Conservation (phyloP, 2,329 filamentous ascomycete species). For the Ophiostoma novo-ulmi region DNA sequence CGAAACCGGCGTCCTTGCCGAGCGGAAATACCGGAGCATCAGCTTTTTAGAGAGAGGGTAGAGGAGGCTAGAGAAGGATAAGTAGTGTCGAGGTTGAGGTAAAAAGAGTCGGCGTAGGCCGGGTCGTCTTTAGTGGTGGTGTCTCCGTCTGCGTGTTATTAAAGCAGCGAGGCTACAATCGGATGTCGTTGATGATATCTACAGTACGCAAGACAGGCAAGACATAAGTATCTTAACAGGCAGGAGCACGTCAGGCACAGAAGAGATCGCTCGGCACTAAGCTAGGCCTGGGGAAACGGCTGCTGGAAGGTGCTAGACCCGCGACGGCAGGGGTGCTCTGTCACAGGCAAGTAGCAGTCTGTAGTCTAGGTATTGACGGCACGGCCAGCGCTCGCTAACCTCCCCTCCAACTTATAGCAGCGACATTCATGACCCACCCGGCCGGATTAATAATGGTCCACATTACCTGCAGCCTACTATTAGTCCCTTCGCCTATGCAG, state of each 20-base stretch:
- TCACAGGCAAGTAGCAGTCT: not conserved
- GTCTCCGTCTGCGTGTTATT: not conserved
- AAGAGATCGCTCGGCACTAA: slow-evolving; percentile 1
- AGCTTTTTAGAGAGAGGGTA: not conserved
- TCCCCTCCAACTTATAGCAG: not conserved
- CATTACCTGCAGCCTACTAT: not conserved
- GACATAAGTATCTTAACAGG: not conserved
- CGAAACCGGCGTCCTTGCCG: slow-evolving; percentile 5
- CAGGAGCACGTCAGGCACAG: not conserved
- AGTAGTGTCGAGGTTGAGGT: not conserved
- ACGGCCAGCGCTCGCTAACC: not conserved
- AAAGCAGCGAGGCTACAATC: slow-evolving; percentile 2
- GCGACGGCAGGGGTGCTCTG: not conserved
- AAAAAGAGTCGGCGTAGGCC: not conserved
- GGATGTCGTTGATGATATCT: not conserved
- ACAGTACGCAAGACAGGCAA: not conserved
- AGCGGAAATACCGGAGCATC: slow-evolving; percentile 10
- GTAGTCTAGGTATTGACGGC: not conserved
- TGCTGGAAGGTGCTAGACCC: slow-evolving; percentile 13
- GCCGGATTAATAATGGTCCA: slow-evolving; percentile 16
- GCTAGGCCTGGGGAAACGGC: not conserved
- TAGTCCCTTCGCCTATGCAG: not conserved
- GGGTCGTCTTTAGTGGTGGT: not conserved
- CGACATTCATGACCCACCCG: not conserved
- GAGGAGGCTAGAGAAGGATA: not conserved